Base-by-base conservation (phyloP, 148 eudicot species). In the Polygonum aviculare region DNA sequence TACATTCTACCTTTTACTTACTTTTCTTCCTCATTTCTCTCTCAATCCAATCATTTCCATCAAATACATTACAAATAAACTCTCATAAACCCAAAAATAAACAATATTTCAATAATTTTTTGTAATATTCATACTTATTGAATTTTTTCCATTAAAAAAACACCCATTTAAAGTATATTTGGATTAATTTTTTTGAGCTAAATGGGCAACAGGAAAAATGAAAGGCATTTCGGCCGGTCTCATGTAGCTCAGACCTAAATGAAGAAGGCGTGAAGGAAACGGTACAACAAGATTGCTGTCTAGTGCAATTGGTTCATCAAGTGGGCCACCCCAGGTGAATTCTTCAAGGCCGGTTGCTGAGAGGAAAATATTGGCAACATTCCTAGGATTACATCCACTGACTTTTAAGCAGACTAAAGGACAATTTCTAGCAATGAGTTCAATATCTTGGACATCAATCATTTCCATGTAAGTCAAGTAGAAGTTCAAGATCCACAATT, bases 401-500 rank as follows among this genome's bases (percentile, higher is more conserved):
- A 89, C 85, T 81, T 94, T 94, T 79, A 90, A 84, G 1, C 93
- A 92, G 36, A 79, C 82, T 40, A 94, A 78, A 81, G 92, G 87
- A 83, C 98, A 94, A 72, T 80, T 90, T 79, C 73, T 83, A 72
- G 90, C 97, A 75, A 94, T 87, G 75, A 87, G 81, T 78, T 90
- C 93, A 63, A 94, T 92, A 72, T 94, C 96, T 74, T 80, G 71
- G 57, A 80, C 82, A 19, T 72, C 77, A 60, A 92, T 82, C 80
- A 85, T 19, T 62, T 72, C 74, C 73, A 94, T 83, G 51, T 87
- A 84, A n/a, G 97, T 88, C 94, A 89, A 81, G 82, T 94, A 92
- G 82, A 94, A 89, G 79, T 94, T 94, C 74, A 94, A 77, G 63
- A 75, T 77, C 83, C 92, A 96, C 36, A 94, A 93, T 75, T 80